Evolutionary conservation across 768 basidiomycete species (phyloP), one percentile per base, ranked within the genome.

Genomic region (Tulasnella sp.): DNA sequence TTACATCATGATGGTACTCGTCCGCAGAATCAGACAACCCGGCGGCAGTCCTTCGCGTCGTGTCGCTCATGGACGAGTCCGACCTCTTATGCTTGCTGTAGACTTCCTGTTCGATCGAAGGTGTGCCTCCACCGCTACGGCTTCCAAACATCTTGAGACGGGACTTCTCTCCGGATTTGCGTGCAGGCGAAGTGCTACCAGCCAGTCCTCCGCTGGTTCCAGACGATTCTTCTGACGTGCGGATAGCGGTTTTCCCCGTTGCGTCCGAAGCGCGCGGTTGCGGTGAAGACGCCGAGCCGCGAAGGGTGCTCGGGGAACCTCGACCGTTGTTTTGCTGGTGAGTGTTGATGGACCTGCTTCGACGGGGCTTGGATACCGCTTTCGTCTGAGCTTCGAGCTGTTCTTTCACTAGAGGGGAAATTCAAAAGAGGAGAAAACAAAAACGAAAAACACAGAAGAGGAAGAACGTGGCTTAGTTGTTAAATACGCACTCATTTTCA

Each of bases 391-490:
- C 79, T 79, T 91, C 90, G 76, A 94, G 91, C 79, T 91, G 89
- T 74, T 87, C 86, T 80, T 91, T 91, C 59, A 91, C 91, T 92
- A 77, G 26, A n/a, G n/a, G n/a, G n/a, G n/a, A n/a, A n/a, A n/a
- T n/a, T n/a, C n/a, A n/a, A n/a, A n/a, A n/a, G n/a, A n/a, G n/a
- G n/a, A n/a, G n/a, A n/a, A n/a, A n/a, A n/a, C n/a, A n/a, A 16
- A 74, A 75, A 76, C 79, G 71, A 41, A 63, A 75, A 75, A 52
- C 59, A n/a, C 40, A 63, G 19, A 17, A 59, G 74, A 59, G 65
- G 67, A 40, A 19, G 42, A 37, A 37, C 26, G 44, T 19, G 37
- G 67, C 1, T 22, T 39, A 22, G 68, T 26, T 29, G 39, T 26
- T 9, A 62, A 16, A 32, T 22, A 68, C 9, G 37, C 14, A n/a